Evolutionary conservation across 176 grass and related monocot genomes (phyloP).

Genomic region (Carex scoparia): DNA sequence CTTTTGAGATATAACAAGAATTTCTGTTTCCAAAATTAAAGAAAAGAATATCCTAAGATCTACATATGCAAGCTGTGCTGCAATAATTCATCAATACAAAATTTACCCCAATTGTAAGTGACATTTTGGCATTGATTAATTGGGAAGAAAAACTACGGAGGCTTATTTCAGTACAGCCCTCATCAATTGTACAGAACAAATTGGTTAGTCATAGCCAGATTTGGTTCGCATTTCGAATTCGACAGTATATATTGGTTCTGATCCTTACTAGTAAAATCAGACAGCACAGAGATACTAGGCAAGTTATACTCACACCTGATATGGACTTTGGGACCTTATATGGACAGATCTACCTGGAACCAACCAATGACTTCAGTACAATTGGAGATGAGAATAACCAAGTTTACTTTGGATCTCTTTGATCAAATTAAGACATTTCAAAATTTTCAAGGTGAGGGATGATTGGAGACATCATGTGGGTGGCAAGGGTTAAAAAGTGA

Average conservation of each 20-base stretch:
- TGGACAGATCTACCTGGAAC: not conserved
- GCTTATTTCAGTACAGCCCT: not conserved
- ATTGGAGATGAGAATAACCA: not conserved
- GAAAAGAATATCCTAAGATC: not conserved
- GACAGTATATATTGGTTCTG: not conserved
- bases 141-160: not conserved
- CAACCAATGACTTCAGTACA: not conserved
- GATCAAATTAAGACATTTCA: not conserved
- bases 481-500: not conserved
- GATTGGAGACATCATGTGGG: not conserved
- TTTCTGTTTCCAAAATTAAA: not conserved
- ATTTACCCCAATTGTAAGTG: not conserved
- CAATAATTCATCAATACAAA: not conserved
- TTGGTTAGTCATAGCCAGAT: not conserved
- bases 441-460: not conserved
- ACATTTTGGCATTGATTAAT: not conserved
- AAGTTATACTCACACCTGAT: not conserved
- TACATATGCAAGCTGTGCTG: not conserved
- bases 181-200: not conserved
- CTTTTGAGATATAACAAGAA: not conserved
- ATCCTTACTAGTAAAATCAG: not conserved
- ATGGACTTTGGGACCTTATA: not conserved
- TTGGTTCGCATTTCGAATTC: not conserved
- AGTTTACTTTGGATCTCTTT: not conserved
- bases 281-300: not conserved